Conservation (phyloP, 371 early-diverging fungal genomes). For the Blakeslea trispora region DNA sequence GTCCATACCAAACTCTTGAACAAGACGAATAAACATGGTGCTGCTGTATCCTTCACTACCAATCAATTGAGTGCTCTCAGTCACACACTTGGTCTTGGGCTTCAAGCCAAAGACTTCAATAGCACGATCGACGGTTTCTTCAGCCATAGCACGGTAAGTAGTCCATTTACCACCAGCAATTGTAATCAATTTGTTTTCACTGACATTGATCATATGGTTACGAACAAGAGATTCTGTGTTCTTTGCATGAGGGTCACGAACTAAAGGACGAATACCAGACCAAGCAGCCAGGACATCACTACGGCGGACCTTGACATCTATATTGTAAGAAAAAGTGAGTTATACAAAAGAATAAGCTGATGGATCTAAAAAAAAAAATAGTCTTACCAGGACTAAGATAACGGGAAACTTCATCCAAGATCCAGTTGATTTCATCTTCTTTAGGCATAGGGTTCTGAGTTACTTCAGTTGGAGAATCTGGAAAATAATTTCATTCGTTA, state of each 20-base stretch:
- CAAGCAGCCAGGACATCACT: slow-evolving; percentile 97
- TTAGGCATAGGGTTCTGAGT: slow-evolving; percentile 84
- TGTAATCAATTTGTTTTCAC: slow-evolving; percentile 85
- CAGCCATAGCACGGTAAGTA: slow-evolving; percentile 98
- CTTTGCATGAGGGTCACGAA: slow-evolving; percentile 93
- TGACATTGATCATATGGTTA: slow-evolving; percentile 94
- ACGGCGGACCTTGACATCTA: slow-evolving; percentile 89
- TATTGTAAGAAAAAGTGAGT: not conserved
- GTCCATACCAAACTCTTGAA: slow-evolving; percentile 93
- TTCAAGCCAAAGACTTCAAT: slow-evolving; percentile 70
- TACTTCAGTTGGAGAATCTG: slow-evolving; percentile 85
- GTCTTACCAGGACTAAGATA: slow-evolving; percentile 75
- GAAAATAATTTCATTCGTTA: not conserved
- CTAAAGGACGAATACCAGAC: slow-evolving; percentile 98
- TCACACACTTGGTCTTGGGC: slow-evolving; percentile 62
- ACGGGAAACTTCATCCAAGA: slow-evolving; percentile 91
- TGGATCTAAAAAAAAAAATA: not conserved
- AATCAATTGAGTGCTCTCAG: slow-evolving; percentile 78
- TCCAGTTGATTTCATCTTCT: slow-evolving; percentile 96
- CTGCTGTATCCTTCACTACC: slow-evolving; percentile 89
- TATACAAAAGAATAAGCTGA: not conserved
- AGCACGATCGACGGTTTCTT: slow-evolving; percentile 94
- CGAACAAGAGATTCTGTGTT: slow-evolving; percentile 95
- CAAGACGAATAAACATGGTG: slow-evolving; percentile 89
- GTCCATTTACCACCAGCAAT: slow-evolving; percentile 99